phyloP scores from a whole-genome alignment of 1,284 basidiomycete genomes.

The Apiotrichum brassicae region DNA sequence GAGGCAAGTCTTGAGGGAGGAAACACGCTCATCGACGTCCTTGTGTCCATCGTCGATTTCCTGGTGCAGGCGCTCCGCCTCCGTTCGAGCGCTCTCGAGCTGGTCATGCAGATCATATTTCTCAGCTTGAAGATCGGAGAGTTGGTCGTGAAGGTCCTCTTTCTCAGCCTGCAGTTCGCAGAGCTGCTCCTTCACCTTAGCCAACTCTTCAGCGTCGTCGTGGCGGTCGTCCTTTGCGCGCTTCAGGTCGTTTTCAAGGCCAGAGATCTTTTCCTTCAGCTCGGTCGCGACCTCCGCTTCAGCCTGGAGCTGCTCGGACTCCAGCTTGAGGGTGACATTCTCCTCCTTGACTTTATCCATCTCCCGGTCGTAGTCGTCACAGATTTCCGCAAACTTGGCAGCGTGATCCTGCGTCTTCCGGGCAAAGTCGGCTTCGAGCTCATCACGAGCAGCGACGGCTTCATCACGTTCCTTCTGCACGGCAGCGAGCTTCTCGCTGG shows the following conservation, averaged over 20 bases:
- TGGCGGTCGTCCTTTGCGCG: constrained; percentile 9
- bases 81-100: not conserved
- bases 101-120: constrained; percentile 6
- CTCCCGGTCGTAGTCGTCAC: constrained; percentile 31
- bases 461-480: constrained; percentile 22
- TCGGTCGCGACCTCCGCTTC: not conserved
- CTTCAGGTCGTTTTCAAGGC: constrained; percentile 10
- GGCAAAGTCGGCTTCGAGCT: constrained; percentile 29
- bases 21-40: constrained; percentile 5
- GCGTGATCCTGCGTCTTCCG: constrained; percentile 38
- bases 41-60: constrained; percentile 4
- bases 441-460: constrained; percentile 17
- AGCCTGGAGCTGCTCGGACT: not conserved
- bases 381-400: constrained; percentile 35
- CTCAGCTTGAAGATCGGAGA: constrained; percentile 4
- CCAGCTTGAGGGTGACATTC: constrained; percentile 1
- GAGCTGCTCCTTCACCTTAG: not conserved
- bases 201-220: constrained; percentile 1
- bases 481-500: not conserved
- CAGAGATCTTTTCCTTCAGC: constrained; percentile 4
- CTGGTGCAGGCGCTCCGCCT: not conserved
- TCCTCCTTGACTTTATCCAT: constrained; percentile 25
- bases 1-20: not conserved
- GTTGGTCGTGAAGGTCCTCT: no score
- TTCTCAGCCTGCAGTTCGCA: no score